These are phyloP conservation scores for Nitzschia palea DNA, from an alignment of 108 stramenopile genomes.

Conservation along the genomic window DNA sequence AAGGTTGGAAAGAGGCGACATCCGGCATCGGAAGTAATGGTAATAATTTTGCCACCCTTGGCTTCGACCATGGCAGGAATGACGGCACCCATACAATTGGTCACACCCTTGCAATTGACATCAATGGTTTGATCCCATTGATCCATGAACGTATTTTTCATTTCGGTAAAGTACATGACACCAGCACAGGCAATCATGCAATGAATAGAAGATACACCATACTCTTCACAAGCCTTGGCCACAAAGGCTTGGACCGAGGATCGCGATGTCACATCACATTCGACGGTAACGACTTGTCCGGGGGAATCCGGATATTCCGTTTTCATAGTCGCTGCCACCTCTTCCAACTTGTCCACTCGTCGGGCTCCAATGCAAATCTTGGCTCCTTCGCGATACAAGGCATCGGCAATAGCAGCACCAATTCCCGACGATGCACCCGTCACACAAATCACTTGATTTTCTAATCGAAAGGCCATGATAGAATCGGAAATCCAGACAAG, in stretches of 20 bases:
- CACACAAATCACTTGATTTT: conserved; percentile 55
- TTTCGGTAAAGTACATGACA: conserved; percentile 82
- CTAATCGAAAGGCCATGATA: background rate
- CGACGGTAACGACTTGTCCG: conserved; percentile 18
- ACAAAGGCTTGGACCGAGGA: conserved; percentile 35
- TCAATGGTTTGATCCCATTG: conserved; percentile 81
- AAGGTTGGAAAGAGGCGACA: conserved; percentile 62
- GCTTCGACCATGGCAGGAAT: conserved; percentile 57
- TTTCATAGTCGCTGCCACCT: conserved; percentile 17
- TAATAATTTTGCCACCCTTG: conserved; percentile 75
- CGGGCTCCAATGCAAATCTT: conserved; percentile 70
- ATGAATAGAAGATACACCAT: conserved; percentile 31
- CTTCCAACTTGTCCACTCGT: conserved; percentile 58
- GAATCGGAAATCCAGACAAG: no score
- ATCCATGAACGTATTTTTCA: conserved; percentile 72
- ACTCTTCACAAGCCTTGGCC: conserved; percentile 30
- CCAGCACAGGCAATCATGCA: conserved; percentile 68
- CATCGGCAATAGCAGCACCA: conserved; percentile 65
- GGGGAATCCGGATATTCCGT: conserved; percentile 15
- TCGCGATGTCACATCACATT: conserved; percentile 52
- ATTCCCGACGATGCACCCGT: conserved; percentile 78
- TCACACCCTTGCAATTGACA: conserved; percentile 80
- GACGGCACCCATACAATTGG: conserved; percentile 64
- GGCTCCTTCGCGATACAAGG: conserved; percentile 52
- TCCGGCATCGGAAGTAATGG: conserved; percentile 79